phyloP scores from a whole-genome alignment of 495 filamentous ascomycete species.

The Apodospora peruviana region DNA sequence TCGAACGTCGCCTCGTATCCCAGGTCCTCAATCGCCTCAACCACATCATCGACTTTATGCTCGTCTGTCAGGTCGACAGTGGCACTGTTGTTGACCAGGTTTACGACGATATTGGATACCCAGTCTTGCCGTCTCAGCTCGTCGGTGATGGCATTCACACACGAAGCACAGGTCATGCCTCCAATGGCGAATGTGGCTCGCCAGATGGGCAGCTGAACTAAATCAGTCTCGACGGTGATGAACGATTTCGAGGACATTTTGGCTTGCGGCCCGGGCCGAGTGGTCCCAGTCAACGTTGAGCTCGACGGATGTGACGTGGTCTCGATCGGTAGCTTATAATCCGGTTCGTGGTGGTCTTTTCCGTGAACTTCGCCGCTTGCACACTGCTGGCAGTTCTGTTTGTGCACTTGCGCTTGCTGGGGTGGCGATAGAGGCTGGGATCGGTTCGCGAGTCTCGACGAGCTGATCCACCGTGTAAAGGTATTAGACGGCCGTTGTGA shows the following conservation, averaged over 20 bases:
- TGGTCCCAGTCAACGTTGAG: slow-evolving; percentile 1
- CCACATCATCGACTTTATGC: slow-evolving; percentile 46
- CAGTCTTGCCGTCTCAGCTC: slow-evolving; percentile 59
- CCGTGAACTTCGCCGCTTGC: slow-evolving; percentile 7
- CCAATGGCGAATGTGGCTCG: slow-evolving; percentile 63
- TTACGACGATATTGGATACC: slow-evolving; percentile 58
- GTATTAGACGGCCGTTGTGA: slow-evolving; percentile 4
- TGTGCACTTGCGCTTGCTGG: slow-evolving; percentile 18
- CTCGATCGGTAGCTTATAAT: slow-evolving; percentile 12
- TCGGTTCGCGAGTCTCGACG: slow-evolving; percentile 7
- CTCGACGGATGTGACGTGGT: slow-evolving; percentile 2
- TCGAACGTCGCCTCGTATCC: slow-evolving; percentile 72
- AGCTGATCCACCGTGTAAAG: slow-evolving; percentile 23
- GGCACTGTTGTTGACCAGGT: slow-evolving; percentile 67
- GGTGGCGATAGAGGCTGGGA: neutral
- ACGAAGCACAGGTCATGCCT: slow-evolving; percentile 83
- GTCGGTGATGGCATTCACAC: slow-evolving; percentile 61
- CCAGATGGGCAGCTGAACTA: slow-evolving; percentile 24
- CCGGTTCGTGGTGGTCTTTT: neutral
- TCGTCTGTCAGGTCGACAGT: slow-evolving; percentile 56
- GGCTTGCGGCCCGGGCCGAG: neutral
- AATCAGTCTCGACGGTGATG: slow-evolving; percentile 18
- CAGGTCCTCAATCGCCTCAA: slow-evolving; percentile 70
- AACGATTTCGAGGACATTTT: slow-evolving; percentile 18
- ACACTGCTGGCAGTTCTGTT: slow-evolving; percentile 30